Conservation (phyloP, 1,284 basidiomycete genomes). For the Leccinum ponderosum region DNA sequence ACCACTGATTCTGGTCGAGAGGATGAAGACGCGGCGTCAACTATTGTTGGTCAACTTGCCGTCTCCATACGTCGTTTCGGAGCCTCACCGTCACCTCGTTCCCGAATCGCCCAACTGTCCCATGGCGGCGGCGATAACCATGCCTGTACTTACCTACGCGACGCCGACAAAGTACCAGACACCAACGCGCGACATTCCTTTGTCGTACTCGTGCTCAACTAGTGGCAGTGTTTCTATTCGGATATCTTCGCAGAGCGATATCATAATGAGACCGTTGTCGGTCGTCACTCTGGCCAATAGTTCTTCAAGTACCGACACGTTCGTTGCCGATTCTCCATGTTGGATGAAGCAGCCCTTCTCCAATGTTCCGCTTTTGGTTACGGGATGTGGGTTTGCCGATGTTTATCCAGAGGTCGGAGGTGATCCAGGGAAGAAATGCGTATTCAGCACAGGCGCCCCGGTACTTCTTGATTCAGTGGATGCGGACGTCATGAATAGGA, state of each 20-base stretch:
- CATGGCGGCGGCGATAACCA: not conserved
- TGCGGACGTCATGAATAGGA: not conserved
- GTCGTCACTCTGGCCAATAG: conserved; percentile 8
- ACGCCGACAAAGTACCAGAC: conserved; percentile 10
- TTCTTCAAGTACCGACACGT: conserved; percentile 24
- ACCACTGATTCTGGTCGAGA: conserved; percentile 25
- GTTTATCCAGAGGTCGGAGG: not conserved
- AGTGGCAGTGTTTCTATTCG: conserved; percentile 10
- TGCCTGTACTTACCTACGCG: not conserved
- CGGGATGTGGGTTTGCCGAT: not conserved
- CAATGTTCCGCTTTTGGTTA: conserved; percentile 10
- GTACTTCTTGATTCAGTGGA: not conserved
- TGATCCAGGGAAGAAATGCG: not conserved
- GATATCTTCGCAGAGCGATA: conserved; percentile 1
- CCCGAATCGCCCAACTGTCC: not conserved
- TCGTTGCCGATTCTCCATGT: conserved; percentile 27
- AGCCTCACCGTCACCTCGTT: not conserved
- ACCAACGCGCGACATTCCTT: not conserved
- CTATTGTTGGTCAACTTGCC: not conserved
- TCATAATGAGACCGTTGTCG: conserved; percentile 10
- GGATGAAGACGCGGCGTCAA: conserved; percentile 23
- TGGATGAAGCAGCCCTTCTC: conserved; percentile 8
- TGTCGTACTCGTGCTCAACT: conserved; percentile 1
- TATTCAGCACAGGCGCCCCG: not conserved
- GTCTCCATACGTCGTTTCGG: not conserved